These are phyloP conservation scores for Sextonia rubra DNA, from an alignment of 164 flowering plant species.

Conservation along the genomic window DNA sequence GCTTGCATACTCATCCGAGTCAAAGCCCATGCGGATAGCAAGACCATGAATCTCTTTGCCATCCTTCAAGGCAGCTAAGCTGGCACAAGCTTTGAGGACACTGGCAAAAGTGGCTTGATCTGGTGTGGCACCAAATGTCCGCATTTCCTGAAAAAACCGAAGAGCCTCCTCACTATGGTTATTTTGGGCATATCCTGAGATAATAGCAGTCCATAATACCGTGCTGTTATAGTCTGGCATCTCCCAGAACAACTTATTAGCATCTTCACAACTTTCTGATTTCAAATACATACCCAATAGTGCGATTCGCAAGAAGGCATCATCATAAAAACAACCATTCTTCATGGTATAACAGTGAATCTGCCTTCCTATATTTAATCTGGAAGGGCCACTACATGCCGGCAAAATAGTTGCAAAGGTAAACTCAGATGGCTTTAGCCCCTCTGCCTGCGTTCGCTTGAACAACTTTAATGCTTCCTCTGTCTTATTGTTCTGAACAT, in stretches of 20 bases:
- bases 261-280: slow-evolving; percentile 39
- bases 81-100: slow-evolving; percentile 67
- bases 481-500: slow-evolving; percentile 31
- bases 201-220: slow-evolving; percentile 75
- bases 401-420: slow-evolving; percentile 72
- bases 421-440: slow-evolving; percentile 58
- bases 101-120: slow-evolving; percentile 89
- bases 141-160: slow-evolving; percentile 54
- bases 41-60: slow-evolving; percentile 67
- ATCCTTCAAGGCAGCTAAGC: slow-evolving; percentile 49
- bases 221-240: slow-evolving; percentile 45
- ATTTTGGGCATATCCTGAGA: slow-evolving; percentile 69
- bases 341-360: slow-evolving; percentile 57
- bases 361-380: slow-evolving; percentile 53
- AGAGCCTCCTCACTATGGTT: slow-evolving; percentile 54
- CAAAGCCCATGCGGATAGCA: slow-evolving; percentile 51
- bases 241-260: slow-evolving; percentile 54
- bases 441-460: slow-evolving; percentile 42
- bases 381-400: slow-evolving; percentile 37
- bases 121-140: slow-evolving; percentile 34
- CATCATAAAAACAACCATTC: slow-evolving; percentile 38
- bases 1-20: slow-evolving; percentile 52
- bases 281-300: slow-evolving; percentile 73
- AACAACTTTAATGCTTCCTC: slow-evolving; percentile 50
- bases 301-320: slow-evolving; percentile 54